A percentile compares a stretch with the other conserved stretches of the same genome.
Evolutionary conservation across 2,329 filamentous ascomycete species (phyloP).

Genomic region (Coccinonectria pachysandricola): DNA sequence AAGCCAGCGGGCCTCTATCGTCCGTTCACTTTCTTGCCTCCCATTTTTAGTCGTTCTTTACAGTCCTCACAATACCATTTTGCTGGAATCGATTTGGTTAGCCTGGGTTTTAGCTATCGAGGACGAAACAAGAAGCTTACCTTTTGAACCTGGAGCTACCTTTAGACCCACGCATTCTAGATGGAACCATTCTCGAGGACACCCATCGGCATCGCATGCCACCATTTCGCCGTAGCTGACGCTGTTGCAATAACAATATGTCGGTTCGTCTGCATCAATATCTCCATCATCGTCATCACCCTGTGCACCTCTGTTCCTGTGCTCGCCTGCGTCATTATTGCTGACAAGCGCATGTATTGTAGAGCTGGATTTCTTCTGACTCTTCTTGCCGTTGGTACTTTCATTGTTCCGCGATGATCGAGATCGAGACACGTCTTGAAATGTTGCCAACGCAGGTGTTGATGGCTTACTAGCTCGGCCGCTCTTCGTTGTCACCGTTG

Average conservation of each 20-base stretch:
- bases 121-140: conserved; percentile 37
- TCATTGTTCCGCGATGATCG: conserved; percentile 40
- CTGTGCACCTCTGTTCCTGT: conserved; percentile 31
- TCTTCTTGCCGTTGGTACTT: conserved; percentile 40
- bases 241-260: conserved; percentile 71
- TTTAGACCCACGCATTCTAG: conserved; percentile 71
- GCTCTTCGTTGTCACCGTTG: conserved; percentile 51
- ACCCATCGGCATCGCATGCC: conserved; percentile 64
- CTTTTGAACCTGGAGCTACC: conserved; percentile 65
- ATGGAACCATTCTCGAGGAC: conserved; percentile 74
- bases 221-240: conserved; percentile 81
- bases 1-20: conserved; percentile 24
- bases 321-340: conserved; percentile 29
- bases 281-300: conserved; percentile 39
- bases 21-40: conserved; percentile 40
- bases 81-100: conserved; percentile 41
- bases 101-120: conserved; percentile 6
- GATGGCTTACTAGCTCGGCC: conserved; percentile 57
- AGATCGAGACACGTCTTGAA: conserved; percentile 46
- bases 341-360: conserved; percentile 28
- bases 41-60: conserved; percentile 52
- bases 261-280: conserved; percentile 60
- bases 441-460: conserved; percentile 49
- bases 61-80: conserved; percentile 81
- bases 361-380: conserved; percentile 46